Evolutionary conservation across 768 basidiomycete species (phyloP), one percentile per base, ranked within the genome.

Genomic region (Tulasnella sp.): DNA sequence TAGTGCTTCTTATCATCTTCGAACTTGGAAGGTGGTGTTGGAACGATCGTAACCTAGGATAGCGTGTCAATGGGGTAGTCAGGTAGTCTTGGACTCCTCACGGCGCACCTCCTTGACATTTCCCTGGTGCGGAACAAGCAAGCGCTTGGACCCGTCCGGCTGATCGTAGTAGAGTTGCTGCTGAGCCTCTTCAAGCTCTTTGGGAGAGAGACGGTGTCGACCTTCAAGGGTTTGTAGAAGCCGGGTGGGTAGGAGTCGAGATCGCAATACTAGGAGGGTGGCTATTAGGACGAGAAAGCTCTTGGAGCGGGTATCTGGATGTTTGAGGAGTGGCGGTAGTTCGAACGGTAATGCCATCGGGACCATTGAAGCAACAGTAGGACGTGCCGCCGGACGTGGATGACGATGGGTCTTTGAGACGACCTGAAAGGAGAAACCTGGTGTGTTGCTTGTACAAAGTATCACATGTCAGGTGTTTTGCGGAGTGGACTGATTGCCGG

Each of bases 51-150:
- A 64, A 89, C 87, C 88, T 89, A 58, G 8, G 18, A n/a, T 22
- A 48, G 72, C 28, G 72, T 37, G 34, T 31, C 40, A 46, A 54
- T 16, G 4, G 46, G 41, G 31, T 31, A 75, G 34, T 20, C 78
- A 74, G 50, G 72, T 54, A 2, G 37, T 74, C 72, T 22, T 46
- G 2, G 42, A 50, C 31, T 42, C 28, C 5, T 40, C 48, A 50
- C 31, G 58, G 81, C 89, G 79, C 44, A 93, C 93, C 88, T 91
- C 91, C 18, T 91, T 89, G 9, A 95, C 85, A 34, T 89, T 85
- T 46, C 92, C 91, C 34, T 89, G 86, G 83, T 92, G 91, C 1
- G 92, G 93, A 7, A 94, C 91, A 1, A 92, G 88, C n/a, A 94
- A 85, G 6, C 88, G 90, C 84, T 91, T 91, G 24, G 88, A 88